Percentiles rank a stretch among this genome's conserved stretches.
phyloP scores from a whole-genome alignment of 2,329 filamentous ascomycete genomes.

The Metarhizium sp. region DNA sequence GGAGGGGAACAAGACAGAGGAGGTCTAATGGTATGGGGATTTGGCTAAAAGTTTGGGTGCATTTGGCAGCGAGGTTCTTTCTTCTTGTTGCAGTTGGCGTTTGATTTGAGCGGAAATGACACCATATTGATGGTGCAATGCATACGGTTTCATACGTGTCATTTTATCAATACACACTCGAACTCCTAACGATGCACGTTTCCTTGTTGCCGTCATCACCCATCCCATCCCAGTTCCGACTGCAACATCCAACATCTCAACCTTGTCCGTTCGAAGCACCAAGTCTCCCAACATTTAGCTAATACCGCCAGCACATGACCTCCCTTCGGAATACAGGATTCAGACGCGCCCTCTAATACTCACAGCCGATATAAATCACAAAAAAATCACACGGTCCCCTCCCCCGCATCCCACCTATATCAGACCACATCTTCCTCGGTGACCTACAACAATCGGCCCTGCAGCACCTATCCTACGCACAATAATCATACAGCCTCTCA shows the following conservation, averaged over 20 bases:
- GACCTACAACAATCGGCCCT: not conserved
- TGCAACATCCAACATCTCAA: too few species aligned
- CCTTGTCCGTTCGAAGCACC: not conserved
- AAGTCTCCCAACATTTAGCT: not conserved
- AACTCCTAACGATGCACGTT: too few species aligned
- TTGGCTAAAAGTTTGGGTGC: not conserved
- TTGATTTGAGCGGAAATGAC: too few species aligned
- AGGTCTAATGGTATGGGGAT: not conserved
- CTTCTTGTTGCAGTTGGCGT: too few species aligned
- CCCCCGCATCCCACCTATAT: not conserved
- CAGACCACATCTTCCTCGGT: not conserved
- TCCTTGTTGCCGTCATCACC: too few species aligned
- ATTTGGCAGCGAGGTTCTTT: too few species aligned
- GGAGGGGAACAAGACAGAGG: slow-evolving; percentile 9
- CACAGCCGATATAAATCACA: not conserved
- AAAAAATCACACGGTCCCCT: not conserved
- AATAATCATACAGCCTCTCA: not conserved
- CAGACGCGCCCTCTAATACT: not conserved
- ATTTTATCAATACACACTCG: too few species aligned
- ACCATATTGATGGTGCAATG: too few species aligned
- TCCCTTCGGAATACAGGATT: too few species aligned
- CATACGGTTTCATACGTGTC: too few species aligned
- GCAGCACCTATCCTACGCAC: not conserved
- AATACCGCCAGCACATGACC: not conserved
- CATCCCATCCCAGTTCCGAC: too few species aligned